Evolutionary conservation across 1,284 basidiomycete species (phyloP).

Genomic region (Boletellus sp.): DNA sequence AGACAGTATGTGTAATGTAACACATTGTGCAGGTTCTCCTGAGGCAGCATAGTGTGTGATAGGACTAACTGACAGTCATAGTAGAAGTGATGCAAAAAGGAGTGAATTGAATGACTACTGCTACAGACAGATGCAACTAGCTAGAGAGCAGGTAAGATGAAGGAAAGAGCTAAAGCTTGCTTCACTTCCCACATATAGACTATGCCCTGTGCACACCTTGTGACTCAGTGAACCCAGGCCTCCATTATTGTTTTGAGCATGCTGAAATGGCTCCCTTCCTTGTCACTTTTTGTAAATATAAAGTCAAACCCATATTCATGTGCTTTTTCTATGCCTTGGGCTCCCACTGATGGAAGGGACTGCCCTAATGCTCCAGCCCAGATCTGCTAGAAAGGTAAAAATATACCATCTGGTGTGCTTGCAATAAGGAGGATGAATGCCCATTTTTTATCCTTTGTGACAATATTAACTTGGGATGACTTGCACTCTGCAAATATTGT

Average conservation of each 20-base stretch:
- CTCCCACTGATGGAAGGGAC: conserved; percentile 16
- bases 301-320: conserved; percentile 18
- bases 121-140: no score
- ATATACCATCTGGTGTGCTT: conserved; percentile 18
- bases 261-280: conserved; percentile 19
- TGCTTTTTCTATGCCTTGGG: conserved; percentile 16
- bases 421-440: conserved; percentile 31
- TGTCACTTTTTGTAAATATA: conserved; percentile 16
- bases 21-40: no score
- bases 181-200: no score
- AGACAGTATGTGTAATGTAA: no score
- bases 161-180: no score
- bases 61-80: no score
- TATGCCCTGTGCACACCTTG: no score
- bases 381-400: conserved; percentile 33
- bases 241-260: conserved; percentile 6
- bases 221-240: no score
- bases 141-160: no score
- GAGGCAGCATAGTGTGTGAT: no score
- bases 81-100: no score
- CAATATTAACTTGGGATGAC: conserved; percentile 26
- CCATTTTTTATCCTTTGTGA: conserved; percentile 29
- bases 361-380: conserved; percentile 20
- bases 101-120: no score
- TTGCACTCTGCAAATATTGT: conserved; percentile 21